Base-by-base conservation (phyloP, 345 rosid genomes). In the Schrenkiella parvula region DNA sequence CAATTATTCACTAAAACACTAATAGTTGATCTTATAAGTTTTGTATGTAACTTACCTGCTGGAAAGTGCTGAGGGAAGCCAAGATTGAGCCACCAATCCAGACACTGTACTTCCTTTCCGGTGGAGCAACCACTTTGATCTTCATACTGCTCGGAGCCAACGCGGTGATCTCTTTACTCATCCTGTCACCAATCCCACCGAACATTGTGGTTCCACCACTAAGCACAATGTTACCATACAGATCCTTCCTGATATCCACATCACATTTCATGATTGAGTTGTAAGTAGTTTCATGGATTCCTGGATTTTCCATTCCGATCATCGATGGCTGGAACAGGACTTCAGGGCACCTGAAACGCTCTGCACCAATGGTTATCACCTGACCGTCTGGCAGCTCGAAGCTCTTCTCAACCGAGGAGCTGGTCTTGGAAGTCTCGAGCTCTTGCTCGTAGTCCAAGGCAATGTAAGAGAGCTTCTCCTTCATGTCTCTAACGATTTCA, bases 141-240 rank as follows among this genome's bases (percentile, higher is more conserved):
- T 85, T 85, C 88, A 82, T 85, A 83, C 86, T 85, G 71, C 86
- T 83, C 14, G 89, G 89, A 57, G 88, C 90, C 82, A 86, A 80
- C 4, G 90, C 86, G 4, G 86, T 84, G 54, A 86, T 86, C 81
- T 86, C 90, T 82, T 86, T 82, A 74, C 84, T 86, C 90, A 86
- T 85, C 71, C 89, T 71, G n/a, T 83, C 89, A 62, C 85, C 89
- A 60, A 85, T 85, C 66, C 85, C 89, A 7, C 79, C 70, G 59
- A 85, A 83, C 87, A 85, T 83, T 15, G 89, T 85, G 37, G 89
- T 72, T 73, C 87, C 89, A 75, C 86, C 87, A 78, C 85, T 83
- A 19, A 85, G 88, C 18, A 85, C 86, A 72, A 85, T 83, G 82
- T 85, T 85, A 5, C 85, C 87, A 64, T 85, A 85, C 55, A 85